Conservation (phyloP, 148 eudicot species). For the Bassia scoparia region DNA sequence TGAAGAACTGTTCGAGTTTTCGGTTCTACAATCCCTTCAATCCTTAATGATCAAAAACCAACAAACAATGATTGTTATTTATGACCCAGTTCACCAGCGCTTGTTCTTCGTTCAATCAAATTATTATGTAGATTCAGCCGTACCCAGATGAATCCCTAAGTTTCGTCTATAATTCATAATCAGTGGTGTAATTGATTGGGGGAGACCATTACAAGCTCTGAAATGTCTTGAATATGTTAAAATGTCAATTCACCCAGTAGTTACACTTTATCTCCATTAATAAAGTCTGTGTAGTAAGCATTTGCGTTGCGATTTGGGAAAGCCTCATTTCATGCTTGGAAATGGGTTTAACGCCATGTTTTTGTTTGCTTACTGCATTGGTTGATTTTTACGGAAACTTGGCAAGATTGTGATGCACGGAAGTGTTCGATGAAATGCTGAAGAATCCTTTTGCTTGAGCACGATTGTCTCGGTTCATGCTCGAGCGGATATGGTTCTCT, state of each 20-base stretch:
- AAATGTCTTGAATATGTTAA: slow-evolving; percentile 48
- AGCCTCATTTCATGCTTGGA: slow-evolving; percentile 62
- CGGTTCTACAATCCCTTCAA: slow-evolving; percentile 44
- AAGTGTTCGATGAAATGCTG: slow-evolving; percentile 73
- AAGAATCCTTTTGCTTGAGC: slow-evolving; percentile 59
- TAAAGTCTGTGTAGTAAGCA: slow-evolving; percentile 47
- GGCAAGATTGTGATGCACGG: slow-evolving; percentile 38
- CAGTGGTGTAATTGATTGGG: slow-evolving; percentile 47
- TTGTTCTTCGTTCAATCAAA: slow-evolving; percentile 42
- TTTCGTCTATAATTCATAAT: slow-evolving; percentile 65
- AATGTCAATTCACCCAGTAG: slow-evolving; percentile 39
- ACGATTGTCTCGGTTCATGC: slow-evolving; percentile 50
- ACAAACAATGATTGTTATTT: slow-evolving; percentile 49
- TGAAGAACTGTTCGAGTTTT: slow-evolving; percentile 43
- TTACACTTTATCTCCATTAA: slow-evolving; percentile 54
- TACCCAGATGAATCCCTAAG: slow-evolving; percentile 54
- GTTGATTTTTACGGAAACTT: slow-evolving; percentile 56
- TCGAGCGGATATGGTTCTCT: slow-evolving; percentile 45
- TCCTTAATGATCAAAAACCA: slow-evolving; percentile 47
- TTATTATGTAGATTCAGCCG: slow-evolving; percentile 43
- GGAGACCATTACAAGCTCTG: slow-evolving; percentile 41
- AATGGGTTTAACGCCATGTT: slow-evolving; percentile 52
- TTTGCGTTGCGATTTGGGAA: slow-evolving; percentile 36
- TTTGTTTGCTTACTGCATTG: slow-evolving; percentile 59
- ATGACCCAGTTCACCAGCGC: slow-evolving; percentile 56